phyloP scores from a whole-genome alignment of 768 basidiomycete genomes.

The Piloderma croceum region DNA sequence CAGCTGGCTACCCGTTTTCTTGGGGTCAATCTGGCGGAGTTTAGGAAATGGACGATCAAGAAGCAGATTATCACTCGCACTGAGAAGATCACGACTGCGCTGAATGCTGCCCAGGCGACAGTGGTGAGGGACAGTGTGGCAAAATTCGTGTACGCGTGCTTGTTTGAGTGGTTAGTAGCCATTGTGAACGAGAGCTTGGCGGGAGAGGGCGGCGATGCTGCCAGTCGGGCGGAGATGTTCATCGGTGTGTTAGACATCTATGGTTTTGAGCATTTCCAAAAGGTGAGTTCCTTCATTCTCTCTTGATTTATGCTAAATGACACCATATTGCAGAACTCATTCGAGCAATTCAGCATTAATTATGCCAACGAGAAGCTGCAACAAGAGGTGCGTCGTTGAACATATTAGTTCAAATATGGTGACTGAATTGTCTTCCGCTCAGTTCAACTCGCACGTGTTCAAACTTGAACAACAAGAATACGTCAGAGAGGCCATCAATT shows the following conservation, averaged over 20 bases:
- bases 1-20: slow-evolving; percentile 82
- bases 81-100: slow-evolving; percentile 89
- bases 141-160: slow-evolving; percentile 96
- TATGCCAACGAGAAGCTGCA: slow-evolving; percentile 98
- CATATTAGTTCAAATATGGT: neutral
- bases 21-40: slow-evolving; percentile 84
- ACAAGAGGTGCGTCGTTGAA: slow-evolving; percentile 68
- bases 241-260: slow-evolving; percentile 99
- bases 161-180: slow-evolving; percentile 98
- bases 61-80: slow-evolving; percentile 92
- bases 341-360: slow-evolving; percentile 99
- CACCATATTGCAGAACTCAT: slow-evolving; percentile 60
- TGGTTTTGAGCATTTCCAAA: slow-evolving; percentile 96
- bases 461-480: slow-evolving; percentile 99
- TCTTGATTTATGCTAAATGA: slow-evolving; percentile 3
- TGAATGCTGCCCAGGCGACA: slow-evolving; percentile 84
- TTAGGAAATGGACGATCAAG: slow-evolving; percentile 99
- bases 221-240: slow-evolving; percentile 91
- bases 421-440: slow-evolving; percentile 10
- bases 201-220: slow-evolving; percentile 91
- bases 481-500: slow-evolving; percentile 95
- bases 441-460: slow-evolving; percentile 99
- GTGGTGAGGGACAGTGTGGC: slow-evolving; percentile 95
- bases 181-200: slow-evolving; percentile 96
- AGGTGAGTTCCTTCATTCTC: slow-evolving; percentile 40